Evolutionary conservation across 2,329 filamentous ascomycete species (phyloP).

Genomic region (Aspergillus texensis): DNA sequence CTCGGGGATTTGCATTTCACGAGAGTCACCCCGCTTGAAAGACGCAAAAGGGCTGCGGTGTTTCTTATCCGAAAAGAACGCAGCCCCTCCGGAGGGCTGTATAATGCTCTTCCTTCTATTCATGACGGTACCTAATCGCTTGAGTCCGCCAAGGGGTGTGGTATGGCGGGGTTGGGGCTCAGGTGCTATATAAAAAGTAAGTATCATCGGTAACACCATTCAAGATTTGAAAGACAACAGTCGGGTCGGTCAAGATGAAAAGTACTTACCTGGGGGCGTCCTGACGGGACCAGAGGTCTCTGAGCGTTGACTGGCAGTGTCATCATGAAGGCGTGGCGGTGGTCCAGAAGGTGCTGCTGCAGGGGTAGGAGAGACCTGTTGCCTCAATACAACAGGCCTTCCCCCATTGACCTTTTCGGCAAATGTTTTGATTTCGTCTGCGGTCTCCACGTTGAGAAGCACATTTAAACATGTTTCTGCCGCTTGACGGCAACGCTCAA

Average conservation of each 20-base stretch:
- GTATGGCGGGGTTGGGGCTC: slow-evolving; percentile 43
- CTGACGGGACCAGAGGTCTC: slow-evolving; percentile 46
- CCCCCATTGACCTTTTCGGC: slow-evolving; percentile 42
- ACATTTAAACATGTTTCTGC: slow-evolving; percentile 80
- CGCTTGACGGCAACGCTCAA: slow-evolving; percentile 72
- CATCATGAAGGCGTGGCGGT: slow-evolving; percentile 51
- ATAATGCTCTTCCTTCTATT: slow-evolving; percentile 48
- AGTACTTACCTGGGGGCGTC: slow-evolving; percentile 38
- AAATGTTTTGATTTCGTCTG: slow-evolving; percentile 72
- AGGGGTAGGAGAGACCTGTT: slow-evolving; percentile 26
- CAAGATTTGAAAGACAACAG: background rate
- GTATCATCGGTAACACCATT: background rate
- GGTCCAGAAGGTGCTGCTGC: slow-evolving; percentile 39
- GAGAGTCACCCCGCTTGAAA: slow-evolving; percentile 46
- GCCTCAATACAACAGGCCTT: slow-evolving; percentile 33
- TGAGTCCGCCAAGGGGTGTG: slow-evolving; percentile 48
- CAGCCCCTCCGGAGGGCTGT: slow-evolving; percentile 33
- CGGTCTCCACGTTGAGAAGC: slow-evolving; percentile 82
- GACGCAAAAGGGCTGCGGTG: slow-evolving; percentile 45
- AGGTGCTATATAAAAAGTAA: slow-evolving; percentile 17
- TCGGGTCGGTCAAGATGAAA: background rate
- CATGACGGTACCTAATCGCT: slow-evolving; percentile 52
- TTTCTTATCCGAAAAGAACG: slow-evolving; percentile 43
- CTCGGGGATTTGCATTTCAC: slow-evolving; percentile 41
- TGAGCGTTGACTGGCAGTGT: slow-evolving; percentile 59